Base-by-base conservation (phyloP, 495 filamentous ascomycete species). In the Neurospora sp. region DNA sequence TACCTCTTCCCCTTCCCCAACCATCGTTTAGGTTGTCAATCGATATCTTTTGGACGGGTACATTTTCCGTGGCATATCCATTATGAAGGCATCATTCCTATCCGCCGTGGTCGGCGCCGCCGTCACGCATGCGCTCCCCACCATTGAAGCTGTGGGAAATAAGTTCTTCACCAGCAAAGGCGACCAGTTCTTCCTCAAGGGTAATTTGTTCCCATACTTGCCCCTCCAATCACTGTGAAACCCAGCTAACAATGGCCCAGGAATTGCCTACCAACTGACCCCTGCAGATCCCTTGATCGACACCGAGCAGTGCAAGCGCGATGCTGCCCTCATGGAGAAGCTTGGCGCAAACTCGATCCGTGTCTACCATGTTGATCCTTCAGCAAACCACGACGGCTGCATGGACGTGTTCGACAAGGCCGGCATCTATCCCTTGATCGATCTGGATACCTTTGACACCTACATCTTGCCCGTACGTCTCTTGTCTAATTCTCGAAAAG, bases 261-360 rank as follows among this genome's bases (percentile, higher is more conserved):
- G 72, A 38, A 70, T 79, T 23, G 74, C 76, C 40, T 76, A 80
- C 48, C 79, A 78, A 71, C 72, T 81, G 39, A 77, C 75, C 73
- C 38, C 23, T 23, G 73, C 90, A 20, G 94, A 97, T 79, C 94
- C 94, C 23, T 86, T 97, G 75, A 81, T 91, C 73, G 86, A 96
- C 79, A 86, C 86, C 46, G 86, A 85, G 42, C 94, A 97, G 86
- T 97, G 94, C 84, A 82, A 86, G 75, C 90, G 89, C 69, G 94
- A 97, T 84, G 90, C 91, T 48, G 81, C 82, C 20, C 86, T 93
- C 71, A 97, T 97, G 94, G 83, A 92, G 77, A 88, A 89, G 42
- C 81, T 97, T 69, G 93, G 93, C 72, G 86, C 92, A 81, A 97
- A 97, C 79, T 85, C 91, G 23, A 94, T 97, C 78, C 92, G 94